These are phyloP conservation scores for Lachancea kluyveri DNA, from an alignment of 805 yeast species.

Conservation along the genomic window DNA sequence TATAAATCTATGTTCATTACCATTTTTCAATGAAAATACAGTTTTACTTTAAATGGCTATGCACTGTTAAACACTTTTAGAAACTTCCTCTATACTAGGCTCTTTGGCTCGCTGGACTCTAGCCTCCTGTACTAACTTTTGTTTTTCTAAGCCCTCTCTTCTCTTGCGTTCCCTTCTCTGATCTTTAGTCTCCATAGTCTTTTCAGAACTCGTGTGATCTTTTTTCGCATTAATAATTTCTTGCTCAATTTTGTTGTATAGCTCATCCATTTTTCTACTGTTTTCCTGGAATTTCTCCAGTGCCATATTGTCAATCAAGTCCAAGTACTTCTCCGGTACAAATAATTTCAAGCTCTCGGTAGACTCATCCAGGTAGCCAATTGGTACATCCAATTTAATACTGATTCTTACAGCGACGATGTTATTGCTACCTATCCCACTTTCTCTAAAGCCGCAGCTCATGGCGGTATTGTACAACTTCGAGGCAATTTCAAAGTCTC, in stretches of 20 bases:
- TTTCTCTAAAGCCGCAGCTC: conserved; percentile 81
- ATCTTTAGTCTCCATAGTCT: conserved; percentile 44
- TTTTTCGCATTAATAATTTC: conserved; percentile 19
- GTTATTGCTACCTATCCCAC: conserved; percentile 76
- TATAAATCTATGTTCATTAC: no score
- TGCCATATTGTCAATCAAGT: conserved; percentile 47
- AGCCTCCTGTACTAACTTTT: no score
- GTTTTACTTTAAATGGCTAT: no score
- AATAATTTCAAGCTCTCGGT: conserved; percentile 33
- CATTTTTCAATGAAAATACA: no score
- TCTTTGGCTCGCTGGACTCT: no score
- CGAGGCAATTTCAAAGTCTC: conserved; percentile 53
- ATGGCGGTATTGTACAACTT: conserved; percentile 62
- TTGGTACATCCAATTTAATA: conserved; percentile 69
- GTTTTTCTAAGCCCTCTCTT: conserved; percentile 37
- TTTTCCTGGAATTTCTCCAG: conserved; percentile 64
- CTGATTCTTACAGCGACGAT: conserved; percentile 68
- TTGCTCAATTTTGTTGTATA: conserved; percentile 38
- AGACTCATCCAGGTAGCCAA: conserved; percentile 45
- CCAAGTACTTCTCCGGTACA: conserved; percentile 48
- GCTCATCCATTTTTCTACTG: conserved; percentile 43
- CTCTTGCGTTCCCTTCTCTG: conserved; percentile 49
- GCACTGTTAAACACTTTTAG: no score
- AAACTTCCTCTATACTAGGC: no score
- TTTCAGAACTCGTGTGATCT: conserved; percentile 3